Evolutionary conservation across 306 rosid genomes (phyloP), one percentile per base, ranked within the genome.

Genomic region (Gynostemma pentaphyllum): DNA sequence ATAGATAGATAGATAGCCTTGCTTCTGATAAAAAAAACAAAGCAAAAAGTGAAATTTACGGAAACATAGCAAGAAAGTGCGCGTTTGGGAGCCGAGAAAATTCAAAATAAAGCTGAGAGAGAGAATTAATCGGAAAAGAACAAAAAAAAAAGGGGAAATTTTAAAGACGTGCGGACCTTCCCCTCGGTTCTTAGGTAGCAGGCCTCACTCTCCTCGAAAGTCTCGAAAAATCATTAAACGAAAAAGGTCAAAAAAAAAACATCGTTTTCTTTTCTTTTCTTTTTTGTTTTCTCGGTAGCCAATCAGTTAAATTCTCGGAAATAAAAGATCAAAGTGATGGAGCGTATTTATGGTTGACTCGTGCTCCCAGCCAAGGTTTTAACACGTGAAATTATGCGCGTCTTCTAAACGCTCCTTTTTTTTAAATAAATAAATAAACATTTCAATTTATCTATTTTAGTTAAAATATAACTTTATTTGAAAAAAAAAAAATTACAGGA

Each of bases 71-170:
- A 34, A 53, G 49, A 74, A n/a, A 47, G 42, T 64, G 72, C 74
- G 87, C 87, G 86, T 83, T 45, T 28, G 55, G 61, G 69, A 55
- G 68, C 70, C 66, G 45, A 42, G 37, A 67, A 70, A 76, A 42
- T 82, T 84, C 87, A 87, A 87, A 87, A 79, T 81, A 84, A 81
- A 79, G 83, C 66, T 68, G 45, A 53, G 60, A 13, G 66, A 37
- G 66, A 67, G 69, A 67, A 72, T 74, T 27, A 62, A 61, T 63
- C 74, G 64, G 75, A 67, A 62, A 40, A 26, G 13, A 61, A 70
- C 18, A 40, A 61, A 7, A 7, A 21, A 19, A 14, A 36, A 37
- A 32, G 21, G 30, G 5, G 7, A 36, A 13, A 40, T 42, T 57
- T n/a, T n/a, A n/a, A 26, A 63, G 41, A 62, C 49, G 41, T 39